phyloP scores from a whole-genome alignment of 2,329 filamentous ascomycete species.

The Clonostachys sp. region DNA sequence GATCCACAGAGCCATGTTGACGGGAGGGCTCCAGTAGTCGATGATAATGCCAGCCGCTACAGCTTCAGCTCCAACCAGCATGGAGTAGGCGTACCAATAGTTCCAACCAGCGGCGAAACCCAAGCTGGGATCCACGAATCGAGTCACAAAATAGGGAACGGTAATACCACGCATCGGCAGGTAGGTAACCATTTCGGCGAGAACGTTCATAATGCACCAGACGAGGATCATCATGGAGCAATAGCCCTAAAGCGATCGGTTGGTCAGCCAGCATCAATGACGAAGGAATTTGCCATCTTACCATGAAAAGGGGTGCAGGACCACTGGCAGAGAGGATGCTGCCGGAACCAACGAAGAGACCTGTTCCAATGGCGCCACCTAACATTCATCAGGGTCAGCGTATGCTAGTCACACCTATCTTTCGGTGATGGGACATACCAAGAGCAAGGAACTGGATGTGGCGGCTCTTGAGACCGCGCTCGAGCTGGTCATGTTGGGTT shows the following conservation, averaged over 20 bases:
- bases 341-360: slow-evolving; percentile 59
- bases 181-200: slow-evolving; percentile 51
- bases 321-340: slow-evolving; percentile 50
- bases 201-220: slow-evolving; percentile 48
- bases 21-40: slow-evolving; percentile 52
- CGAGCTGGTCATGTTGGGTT: slow-evolving; percentile 18
- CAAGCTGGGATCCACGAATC: slow-evolving; percentile 50
- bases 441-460: slow-evolving; percentile 59
- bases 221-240: slow-evolving; percentile 48
- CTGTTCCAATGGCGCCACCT: slow-evolving; percentile 56
- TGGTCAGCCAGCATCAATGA: slow-evolving; percentile 19
- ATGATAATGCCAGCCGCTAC: slow-evolving; percentile 54
- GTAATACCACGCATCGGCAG: slow-evolving; percentile 52
- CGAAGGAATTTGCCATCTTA: too few relatives aligned
- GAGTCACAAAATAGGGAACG: slow-evolving; percentile 49
- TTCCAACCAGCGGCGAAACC: slow-evolving; percentile 57
- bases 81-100: slow-evolving; percentile 59
- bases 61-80: slow-evolving; percentile 53
- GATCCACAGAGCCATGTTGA: slow-evolving; percentile 55
- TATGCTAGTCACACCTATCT: too few relatives aligned
- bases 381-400: too few relatives aligned
- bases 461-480: slow-evolving; percentile 53
- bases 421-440: slow-evolving; percentile 18
- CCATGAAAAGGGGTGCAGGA: slow-evolving; percentile 63
- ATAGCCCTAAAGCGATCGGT: slow-evolving; percentile 30